Base-by-base conservation (phyloP, 192 early-diverging fungal species). In the Pilobolus umbonatus region DNA sequence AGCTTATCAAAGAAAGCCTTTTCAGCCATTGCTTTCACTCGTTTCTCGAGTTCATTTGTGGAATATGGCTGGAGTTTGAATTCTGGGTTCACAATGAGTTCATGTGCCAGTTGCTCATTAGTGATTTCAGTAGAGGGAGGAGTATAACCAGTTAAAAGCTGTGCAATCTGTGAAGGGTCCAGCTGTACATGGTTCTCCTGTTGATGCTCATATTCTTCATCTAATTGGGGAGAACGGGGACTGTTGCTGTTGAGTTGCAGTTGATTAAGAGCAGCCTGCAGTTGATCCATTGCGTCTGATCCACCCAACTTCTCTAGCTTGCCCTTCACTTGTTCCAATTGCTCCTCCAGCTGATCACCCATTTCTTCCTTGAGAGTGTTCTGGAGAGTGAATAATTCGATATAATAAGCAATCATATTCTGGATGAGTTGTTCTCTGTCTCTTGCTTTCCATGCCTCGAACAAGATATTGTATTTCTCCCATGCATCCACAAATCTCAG, bases 51-150 rank as follows among this genome's bases (percentile, higher is more conserved):
- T 9, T 64, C 72, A 5, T 46, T 52, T 6, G 46, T 51, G 15
- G 54, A 39, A 48, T 30, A 47, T 15, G 14, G 19, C 58, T 62
- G 71, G 35, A 93, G 65, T 31, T 73, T 69, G 56, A 88, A 90
- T 21, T 85, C 76, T 1, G 90, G 84, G 65, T 93, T 80, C 64
- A 90, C 56, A 21, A 85, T 80, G 11, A 93, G 56, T 62, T 93
- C 90, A 65, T 93, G 90, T 0, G 87, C 82, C 35, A 93, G 61
- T 51, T 85, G 75, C 31, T 87, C 75, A 57, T 89, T 91, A 26
- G 74, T 70, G 28, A 84, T 57, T 1, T 65, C 57, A 9, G 56
- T 49, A 32, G 7, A 17, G 8, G 17, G 15, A 30, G 56, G 53
- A 8, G 74, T 74, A 55, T 76, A 80, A 5, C 64, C 75, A 15